A percentile compares a stretch with the other conserved stretches of the same genome.
phyloP scores from a whole-genome alignment of 768 basidiomycete genomes.

The Pisolithus sp. region DNA sequence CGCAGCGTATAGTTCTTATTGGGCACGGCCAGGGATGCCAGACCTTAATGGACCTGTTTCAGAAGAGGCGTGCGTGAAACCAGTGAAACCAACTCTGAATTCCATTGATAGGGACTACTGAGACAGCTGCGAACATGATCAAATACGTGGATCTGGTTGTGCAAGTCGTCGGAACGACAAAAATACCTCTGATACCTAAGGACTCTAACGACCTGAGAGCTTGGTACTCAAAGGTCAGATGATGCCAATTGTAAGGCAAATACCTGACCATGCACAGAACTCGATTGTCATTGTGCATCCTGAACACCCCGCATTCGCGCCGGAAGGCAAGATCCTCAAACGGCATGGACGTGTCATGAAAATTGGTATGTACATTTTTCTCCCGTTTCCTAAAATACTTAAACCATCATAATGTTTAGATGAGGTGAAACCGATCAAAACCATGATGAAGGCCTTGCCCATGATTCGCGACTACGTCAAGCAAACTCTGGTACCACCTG shows the following conservation, averaged over 20 bases:
- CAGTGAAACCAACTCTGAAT: not conserved
- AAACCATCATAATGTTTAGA: constrained; percentile 33
- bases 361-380: constrained; percentile 44
- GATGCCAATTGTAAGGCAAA: constrained; percentile 8
- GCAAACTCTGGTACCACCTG: constrained; percentile 11
- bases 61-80: constrained; percentile 53
- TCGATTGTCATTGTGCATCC: constrained; percentile 67
- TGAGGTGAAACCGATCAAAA: constrained; percentile 66
- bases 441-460: constrained; percentile 63
- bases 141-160: constrained; percentile 64
- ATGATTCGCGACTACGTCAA: constrained; percentile 54
- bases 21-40: constrained; percentile 85
- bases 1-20: constrained; percentile 69
- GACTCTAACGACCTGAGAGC: constrained; percentile 48
- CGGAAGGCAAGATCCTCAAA: constrained; percentile 39
- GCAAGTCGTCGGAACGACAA: constrained; percentile 69
- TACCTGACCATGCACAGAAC: constrained; percentile 40
- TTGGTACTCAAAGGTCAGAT: constrained; percentile 68
- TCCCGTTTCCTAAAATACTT: not conserved
- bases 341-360: constrained; percentile 60
- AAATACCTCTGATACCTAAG: constrained; percentile 47
- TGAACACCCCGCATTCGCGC: constrained; percentile 45
- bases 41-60: constrained; percentile 68
- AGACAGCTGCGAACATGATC: constrained; percentile 46
- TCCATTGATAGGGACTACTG: not conserved